Conservation (phyloP, 1,284 basidiomycete species). For the Ustilago sp. region DNA sequence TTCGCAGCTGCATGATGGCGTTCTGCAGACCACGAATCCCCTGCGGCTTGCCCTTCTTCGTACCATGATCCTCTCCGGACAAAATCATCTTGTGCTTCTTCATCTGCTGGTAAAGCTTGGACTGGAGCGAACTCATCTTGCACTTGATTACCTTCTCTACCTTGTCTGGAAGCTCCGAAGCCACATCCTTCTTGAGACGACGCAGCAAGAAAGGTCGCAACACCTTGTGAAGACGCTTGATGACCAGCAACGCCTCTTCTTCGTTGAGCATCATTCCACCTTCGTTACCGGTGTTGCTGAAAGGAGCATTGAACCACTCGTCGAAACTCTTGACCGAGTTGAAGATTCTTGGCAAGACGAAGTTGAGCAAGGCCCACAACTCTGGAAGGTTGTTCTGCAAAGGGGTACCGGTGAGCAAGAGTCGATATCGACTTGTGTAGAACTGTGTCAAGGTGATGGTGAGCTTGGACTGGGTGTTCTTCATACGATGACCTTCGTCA, state of each 20-base stretch:
- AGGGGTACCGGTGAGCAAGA: slow-evolving; percentile 97
- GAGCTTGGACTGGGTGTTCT: slow-evolving; percentile 97
- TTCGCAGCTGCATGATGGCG: slow-evolving; percentile 98
- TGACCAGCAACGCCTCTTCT: slow-evolving; percentile 98
- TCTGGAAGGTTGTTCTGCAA: slow-evolving; percentile 99
- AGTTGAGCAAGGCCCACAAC: slow-evolving; percentile 97
- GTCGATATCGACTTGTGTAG: slow-evolving; percentile 91
- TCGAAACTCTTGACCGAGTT: slow-evolving; percentile 99
- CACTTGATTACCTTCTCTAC: slow-evolving; percentile 99
- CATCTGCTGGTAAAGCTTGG: slow-evolving; percentile 96
- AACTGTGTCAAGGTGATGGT: slow-evolving; percentile 91
- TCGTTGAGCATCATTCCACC: slow-evolving; percentile 96
- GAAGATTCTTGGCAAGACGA: slow-evolving; percentile 97
- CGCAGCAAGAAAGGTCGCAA: slow-evolving; percentile 95
- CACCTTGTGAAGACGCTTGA: slow-evolving; percentile 98
- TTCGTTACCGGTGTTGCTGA: slow-evolving; percentile 86
- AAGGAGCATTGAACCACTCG: slow-evolving; percentile 99
- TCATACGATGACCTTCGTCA: slow-evolving; percentile 91
- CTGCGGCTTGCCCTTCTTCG: slow-evolving; percentile 63
- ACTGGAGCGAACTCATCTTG: slow-evolving; percentile 93
- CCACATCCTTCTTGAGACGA: slow-evolving; percentile 98
- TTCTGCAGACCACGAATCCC: slow-evolving; percentile 80
- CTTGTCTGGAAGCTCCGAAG: slow-evolving; percentile 96
- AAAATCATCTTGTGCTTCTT: slow-evolving; percentile 90
- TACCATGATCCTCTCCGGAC: slow-evolving; percentile 70